These are phyloP conservation scores for Vicia sativa DNA, from an alignment of 306 rosid genomes.

Conservation along the genomic window DNA sequence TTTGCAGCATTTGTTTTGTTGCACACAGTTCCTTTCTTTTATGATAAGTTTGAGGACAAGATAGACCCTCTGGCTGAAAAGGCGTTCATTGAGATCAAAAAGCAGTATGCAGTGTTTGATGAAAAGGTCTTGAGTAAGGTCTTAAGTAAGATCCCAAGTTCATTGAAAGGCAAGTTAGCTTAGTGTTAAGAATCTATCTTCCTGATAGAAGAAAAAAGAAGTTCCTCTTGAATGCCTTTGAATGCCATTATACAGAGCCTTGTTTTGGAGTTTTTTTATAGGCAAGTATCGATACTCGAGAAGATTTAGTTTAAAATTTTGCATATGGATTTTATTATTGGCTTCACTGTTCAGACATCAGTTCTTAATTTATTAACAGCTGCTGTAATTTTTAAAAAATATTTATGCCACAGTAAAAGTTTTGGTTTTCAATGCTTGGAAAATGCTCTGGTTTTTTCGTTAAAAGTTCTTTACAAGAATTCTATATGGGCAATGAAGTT, in stretches of 20 bases:
- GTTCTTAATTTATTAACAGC: constrained; percentile 15
- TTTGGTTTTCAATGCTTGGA: neutral
- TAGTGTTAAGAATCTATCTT: constrained; percentile 46
- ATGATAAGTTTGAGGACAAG: constrained; percentile 73
- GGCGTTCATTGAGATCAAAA: constrained; percentile 63
- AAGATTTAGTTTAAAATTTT: constrained; percentile 39
- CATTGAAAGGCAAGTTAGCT: constrained; percentile 60
- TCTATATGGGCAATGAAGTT: too few relatives aligned
- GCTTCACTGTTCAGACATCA: constrained; percentile 27
- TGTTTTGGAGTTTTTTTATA: constrained; percentile 41
- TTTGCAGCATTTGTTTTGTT: constrained; percentile 76
- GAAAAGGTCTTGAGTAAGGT: constrained; percentile 79
- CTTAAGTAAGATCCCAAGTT: constrained; percentile 62
- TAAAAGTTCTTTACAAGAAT: too few relatives aligned
- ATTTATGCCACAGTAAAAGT: neutral
- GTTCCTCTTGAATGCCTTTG: constrained; percentile 29
- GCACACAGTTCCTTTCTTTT: constrained; percentile 72
- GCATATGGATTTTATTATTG: constrained; percentile 41
- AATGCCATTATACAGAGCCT: constrained; percentile 34
- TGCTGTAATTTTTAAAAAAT: constrained; percentile 20
- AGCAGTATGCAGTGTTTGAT: constrained; percentile 72
- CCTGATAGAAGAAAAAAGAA: neutral
- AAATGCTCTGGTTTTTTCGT: neutral
- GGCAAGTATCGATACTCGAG: constrained; percentile 33
- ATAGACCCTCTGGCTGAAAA: constrained; percentile 73